phyloP scores from a whole-genome alignment of 768 basidiomycete genomes.

The Amanita muscaria region DNA sequence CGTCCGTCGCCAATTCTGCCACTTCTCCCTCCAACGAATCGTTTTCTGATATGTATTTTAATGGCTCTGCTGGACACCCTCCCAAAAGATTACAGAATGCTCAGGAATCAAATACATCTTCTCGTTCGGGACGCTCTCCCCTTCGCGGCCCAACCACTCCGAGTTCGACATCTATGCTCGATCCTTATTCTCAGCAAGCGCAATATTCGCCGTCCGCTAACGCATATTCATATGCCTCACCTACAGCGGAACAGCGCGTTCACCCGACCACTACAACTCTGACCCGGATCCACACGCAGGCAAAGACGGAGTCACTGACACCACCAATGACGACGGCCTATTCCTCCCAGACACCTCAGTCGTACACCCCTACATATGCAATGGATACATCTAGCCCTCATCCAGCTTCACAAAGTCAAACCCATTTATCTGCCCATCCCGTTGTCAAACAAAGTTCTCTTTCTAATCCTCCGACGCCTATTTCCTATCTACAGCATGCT shows the following conservation, averaged over 20 bases:
- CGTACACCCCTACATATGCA: slow-evolving; percentile 42
- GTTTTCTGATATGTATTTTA: slow-evolving; percentile 58
- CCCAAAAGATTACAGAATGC: slow-evolving; percentile 49
- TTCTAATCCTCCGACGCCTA: slow-evolving; percentile 65
- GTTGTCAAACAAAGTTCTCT: slow-evolving; percentile 45
- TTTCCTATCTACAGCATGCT: slow-evolving; percentile 52
- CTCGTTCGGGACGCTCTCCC: slow-evolving; percentile 52
- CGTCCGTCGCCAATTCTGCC: slow-evolving; percentile 27
- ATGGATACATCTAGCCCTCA: slow-evolving; percentile 64
- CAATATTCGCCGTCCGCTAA: slow-evolving; percentile 50
- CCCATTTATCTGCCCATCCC: slow-evolving; percentile 42
- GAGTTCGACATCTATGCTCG: slow-evolving; percentile 43
- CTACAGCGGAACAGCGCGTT: slow-evolving; percentile 32
- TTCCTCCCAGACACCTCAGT: slow-evolving; percentile 39
- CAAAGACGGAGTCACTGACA: slow-evolving; percentile 41
- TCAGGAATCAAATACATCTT: slow-evolving; percentile 41
- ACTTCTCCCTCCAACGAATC: slow-evolving; percentile 27
- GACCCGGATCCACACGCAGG: slow-evolving; percentile 47
- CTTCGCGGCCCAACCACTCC: slow-evolving; percentile 44
- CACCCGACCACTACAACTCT: slow-evolving; percentile 30
- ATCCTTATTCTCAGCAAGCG: slow-evolving; percentile 64
- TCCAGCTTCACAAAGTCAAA: slow-evolving; percentile 39
- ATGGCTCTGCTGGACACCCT: slow-evolving; percentile 35
- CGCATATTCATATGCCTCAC: slow-evolving; percentile 39
- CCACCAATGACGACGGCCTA: slow-evolving; percentile 46